Evolutionary conservation across 1,139 yeast genomes (phyloP).

Genomic region (Geotrichum klebahnii): DNA sequence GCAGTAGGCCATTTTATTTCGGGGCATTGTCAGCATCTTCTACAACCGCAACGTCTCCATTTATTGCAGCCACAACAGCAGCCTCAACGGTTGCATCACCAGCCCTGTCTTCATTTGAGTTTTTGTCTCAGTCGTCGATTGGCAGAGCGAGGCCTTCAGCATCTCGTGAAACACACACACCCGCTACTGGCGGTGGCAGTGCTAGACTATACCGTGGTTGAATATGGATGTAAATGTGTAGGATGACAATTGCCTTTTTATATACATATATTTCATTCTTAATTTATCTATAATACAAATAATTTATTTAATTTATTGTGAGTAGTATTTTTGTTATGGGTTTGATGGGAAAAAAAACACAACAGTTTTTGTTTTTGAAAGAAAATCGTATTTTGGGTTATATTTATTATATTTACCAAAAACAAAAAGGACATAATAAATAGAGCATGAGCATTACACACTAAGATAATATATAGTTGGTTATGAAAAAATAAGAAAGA

Average conservation of each 20-base stretch:
- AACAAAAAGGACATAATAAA: no score
- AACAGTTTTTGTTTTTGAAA: no score
- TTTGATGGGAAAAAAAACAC: no score
- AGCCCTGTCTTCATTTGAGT: background rate
- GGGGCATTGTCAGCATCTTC: background rate
- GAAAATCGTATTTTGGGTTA: no score
- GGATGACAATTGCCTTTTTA: background rate
- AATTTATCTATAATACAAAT: background rate
- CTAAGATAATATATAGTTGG: background rate
- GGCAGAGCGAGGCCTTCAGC: constrained; percentile 21
- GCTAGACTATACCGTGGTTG: background rate
- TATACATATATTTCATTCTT: background rate
- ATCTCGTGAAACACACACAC: constrained; percentile 3
- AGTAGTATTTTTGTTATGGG: no score
- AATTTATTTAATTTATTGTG: background rate
- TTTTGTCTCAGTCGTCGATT: constrained; percentile 13
- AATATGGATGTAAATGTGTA: background rate
- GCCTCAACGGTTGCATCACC: background rate
- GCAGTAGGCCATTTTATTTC: background rate
- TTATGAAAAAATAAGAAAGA: background rate
- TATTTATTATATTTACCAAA: no score
- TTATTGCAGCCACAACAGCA: background rate
- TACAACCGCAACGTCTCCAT: background rate
- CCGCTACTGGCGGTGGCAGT: background rate
- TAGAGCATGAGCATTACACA: no score